Evolutionary conservation across 371 early-diverging fungal species (phyloP).

Genomic region (Conidiobolus incongruus): DNA sequence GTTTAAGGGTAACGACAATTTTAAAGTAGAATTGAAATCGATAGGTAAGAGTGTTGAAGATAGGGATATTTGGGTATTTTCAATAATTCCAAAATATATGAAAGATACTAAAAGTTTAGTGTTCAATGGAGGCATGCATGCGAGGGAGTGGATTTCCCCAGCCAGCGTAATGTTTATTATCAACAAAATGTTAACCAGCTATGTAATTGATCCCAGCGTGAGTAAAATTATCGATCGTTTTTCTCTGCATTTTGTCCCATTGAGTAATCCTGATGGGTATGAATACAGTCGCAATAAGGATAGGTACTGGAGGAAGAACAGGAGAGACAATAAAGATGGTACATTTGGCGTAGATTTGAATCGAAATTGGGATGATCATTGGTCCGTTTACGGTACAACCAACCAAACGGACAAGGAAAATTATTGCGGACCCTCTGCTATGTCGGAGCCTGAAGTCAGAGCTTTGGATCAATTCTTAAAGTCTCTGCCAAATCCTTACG

Average conservation of each 20-base stretch:
- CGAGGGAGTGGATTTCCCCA: conserved; percentile 5
- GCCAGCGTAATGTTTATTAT: neutral
- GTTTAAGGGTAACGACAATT: no score
- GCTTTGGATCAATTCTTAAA: conserved; percentile 17
- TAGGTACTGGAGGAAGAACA: conserved; percentile 36
- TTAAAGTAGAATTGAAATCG: no score
- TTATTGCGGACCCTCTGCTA: conserved; percentile 23
- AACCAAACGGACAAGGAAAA: conserved; percentile 17
- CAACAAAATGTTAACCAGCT: neutral
- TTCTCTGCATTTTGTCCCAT: conserved; percentile 23
- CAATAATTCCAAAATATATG: no score
- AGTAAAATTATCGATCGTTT: conserved; percentile 10
- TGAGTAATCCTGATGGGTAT: conserved; percentile 36
- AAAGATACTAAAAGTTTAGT: no score
- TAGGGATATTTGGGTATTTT: no score
- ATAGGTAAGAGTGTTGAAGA: no score
- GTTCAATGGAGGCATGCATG: conserved; percentile 1
- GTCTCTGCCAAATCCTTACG: conserved; percentile 17
- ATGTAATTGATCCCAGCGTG: neutral
- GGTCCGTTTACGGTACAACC: conserved; percentile 25
- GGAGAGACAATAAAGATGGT: conserved; percentile 10
- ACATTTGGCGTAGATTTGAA: conserved; percentile 13
- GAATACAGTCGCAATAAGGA: conserved; percentile 16
- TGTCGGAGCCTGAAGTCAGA: conserved; percentile 24
- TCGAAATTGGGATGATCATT: conserved; percentile 22